Evolutionary conservation across 495 filamentous ascomycete species (phyloP), one percentile per base, ranked within the genome.

Genomic region (Trichoderma virens): DNA sequence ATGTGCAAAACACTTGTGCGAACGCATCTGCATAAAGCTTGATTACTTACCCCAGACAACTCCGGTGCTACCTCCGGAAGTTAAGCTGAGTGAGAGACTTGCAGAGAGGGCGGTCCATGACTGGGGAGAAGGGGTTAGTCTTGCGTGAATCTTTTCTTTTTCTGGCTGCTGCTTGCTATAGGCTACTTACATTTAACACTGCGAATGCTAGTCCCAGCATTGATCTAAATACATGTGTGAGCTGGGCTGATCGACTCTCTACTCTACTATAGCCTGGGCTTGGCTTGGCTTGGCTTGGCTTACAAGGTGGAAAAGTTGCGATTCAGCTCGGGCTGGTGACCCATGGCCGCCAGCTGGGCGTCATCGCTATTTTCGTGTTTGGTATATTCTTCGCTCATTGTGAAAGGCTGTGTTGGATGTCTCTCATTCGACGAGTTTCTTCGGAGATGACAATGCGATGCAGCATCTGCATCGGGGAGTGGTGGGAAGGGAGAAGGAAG

Each of bases 281-380:
- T n/a, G n/a, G n/a, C n/a, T n/a, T n/a, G n/a, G n/a, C n/a, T n/a
- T n/a, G n/a, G n/a, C n/a, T n/a, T n/a, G 51, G 51, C 51, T 56
- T 16, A 56, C 51, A 56, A 56, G 23, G 51, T 56, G 51, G 51
- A 56, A 56, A 56, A 56, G 51, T 56, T 56, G 51, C 51, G 51
- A 30, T 56, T 56, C 51, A 56, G 51, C 51, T 56, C 51, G 3
- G 51, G 51, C 51, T 30, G 51, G 27, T 56, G 51, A 30, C 51
- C 51, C 51, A 56, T 56, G 51, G 51, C 51, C 51, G 51, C 51
- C 51, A 56, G 51, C 51, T 56, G 51, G 27, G 51, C 51, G 11
- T 56, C 51, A 30, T 56, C 51, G 25, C 51, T 56, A 18, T 56
- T 56, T 7, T 56, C 23, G 16, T 56, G 51, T 8, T 56, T 56